Evolutionary conservation across 1,284 basidiomycete species (phyloP).

Genomic region (Heterobasidion irregulare): DNA sequence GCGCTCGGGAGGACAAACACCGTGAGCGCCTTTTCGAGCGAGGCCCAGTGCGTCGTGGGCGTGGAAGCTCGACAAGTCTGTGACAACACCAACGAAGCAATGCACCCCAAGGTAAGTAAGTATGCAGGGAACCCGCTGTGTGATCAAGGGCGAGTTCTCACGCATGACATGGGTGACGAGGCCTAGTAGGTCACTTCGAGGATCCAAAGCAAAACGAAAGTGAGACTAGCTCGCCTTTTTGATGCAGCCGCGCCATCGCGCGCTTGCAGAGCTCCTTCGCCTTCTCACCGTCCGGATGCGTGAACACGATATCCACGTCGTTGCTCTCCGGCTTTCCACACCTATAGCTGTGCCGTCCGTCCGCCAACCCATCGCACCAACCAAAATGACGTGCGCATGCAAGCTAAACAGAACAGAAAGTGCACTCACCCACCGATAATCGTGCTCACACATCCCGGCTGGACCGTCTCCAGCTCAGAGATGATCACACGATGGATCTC

Average conservation of each 20-base stretch:
- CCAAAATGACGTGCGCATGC: not conserved
- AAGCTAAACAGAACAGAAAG: not conserved
- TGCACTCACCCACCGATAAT: constrained; percentile 62
- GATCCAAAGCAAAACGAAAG: not conserved
- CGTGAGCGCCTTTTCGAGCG: constrained; percentile 64
- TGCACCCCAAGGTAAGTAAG: not conserved
- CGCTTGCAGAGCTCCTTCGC: constrained; percentile 42
- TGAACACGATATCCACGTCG: constrained; percentile 77
- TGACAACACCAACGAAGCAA: not conserved
- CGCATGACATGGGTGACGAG: constrained; percentile 64
- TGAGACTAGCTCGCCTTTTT: constrained; percentile 32
- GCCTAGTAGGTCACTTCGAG: constrained; percentile 26
- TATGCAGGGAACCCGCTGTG: not conserved
- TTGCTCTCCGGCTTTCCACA: constrained; percentile 66
- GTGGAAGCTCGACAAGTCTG: constrained; percentile 52
- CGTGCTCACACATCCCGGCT: constrained; percentile 52
- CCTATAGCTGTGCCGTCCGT: constrained; percentile 44
- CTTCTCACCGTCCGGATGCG: constrained; percentile 44
- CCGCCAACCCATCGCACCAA: not conserved
- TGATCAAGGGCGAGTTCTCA: constrained; percentile 21
- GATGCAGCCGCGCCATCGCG: constrained; percentile 44
- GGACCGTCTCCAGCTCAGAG: constrained; percentile 44
- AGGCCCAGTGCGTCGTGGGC: constrained; percentile 48
- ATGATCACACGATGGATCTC: constrained; percentile 52
- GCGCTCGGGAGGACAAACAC: constrained; percentile 49